A percentile compares a stretch with the other conserved stretches of the same genome.
phyloP scores from a whole-genome alignment of 2,329 filamentous ascomycete species.

The Colletotrichum truncatum region DNA sequence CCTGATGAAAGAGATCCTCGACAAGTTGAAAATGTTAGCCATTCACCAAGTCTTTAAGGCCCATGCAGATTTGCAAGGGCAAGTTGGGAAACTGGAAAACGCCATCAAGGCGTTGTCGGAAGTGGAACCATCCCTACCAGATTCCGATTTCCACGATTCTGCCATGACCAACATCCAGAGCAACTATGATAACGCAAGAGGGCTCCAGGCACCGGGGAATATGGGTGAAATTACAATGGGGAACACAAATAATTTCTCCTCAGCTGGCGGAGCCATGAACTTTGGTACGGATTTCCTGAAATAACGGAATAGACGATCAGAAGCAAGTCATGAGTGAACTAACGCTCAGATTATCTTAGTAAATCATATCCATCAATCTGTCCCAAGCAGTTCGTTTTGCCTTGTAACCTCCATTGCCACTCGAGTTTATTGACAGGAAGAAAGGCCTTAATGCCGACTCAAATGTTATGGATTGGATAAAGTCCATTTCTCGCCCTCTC shows the following conservation, averaged over 20 bases:
- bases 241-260: background rate
- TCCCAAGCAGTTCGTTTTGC: background rate
- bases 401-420: background rate
- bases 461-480: background rate
- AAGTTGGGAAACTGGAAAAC: background rate
- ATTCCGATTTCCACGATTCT: slow-evolving; percentile 2
- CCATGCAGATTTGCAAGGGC: background rate
- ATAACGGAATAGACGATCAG: background rate
- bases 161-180: background rate
- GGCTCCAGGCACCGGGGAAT: background rate
- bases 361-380: background rate
- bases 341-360: background rate
- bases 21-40: background rate
- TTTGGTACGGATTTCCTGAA: slow-evolving; percentile 7
- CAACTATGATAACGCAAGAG: background rate
- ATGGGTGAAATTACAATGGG: background rate
- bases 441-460: background rate
- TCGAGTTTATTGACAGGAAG: background rate
- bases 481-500: background rate
- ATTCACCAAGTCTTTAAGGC: slow-evolving; percentile 6
- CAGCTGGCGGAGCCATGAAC: background rate
- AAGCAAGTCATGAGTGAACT: background rate
- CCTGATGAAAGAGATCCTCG: slow-evolving; percentile 7
- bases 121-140: slow-evolving; percentile 11
- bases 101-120: slow-evolving; percentile 5